Evolutionary conservation across 148 eudicot species (phyloP), one percentile per base, ranked within the genome.

Genomic region (Gaultheria prostrata): DNA sequence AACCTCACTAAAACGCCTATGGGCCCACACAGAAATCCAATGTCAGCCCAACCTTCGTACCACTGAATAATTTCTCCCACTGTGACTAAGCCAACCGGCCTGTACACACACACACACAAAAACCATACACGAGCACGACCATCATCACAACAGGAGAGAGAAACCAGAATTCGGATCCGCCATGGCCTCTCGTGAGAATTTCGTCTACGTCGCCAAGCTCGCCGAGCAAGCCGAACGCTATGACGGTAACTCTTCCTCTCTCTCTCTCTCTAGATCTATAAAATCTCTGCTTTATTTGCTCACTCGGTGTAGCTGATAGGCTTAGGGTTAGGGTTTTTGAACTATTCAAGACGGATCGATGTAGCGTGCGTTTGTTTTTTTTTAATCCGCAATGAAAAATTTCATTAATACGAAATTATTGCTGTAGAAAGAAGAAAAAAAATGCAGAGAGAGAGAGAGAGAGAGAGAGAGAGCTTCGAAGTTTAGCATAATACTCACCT

Each of bases 181-280:
- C 78, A 82, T 82, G 84, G 85, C 82, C 67, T 43, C 87, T 51
- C 87, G 87, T 57, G 87, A 85, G 56, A 85, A 32, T 77, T 85
- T 85, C 78, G 81, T 85, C 82, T 85, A 85, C 77, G 15, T 69
- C 72, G 87, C 87, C 24, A 85, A 85, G 84, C 87, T 85, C 33
- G 87, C 87, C 56, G 87, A 85, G 78, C 87, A 85, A 77, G 87
- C 87, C 26, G 87, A 85, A 82, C 87, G 87, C 5, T 85, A 82
- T 43, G 84, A 85, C 51, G 87, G 87, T 85, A 30, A 82, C n/a
- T 8, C 2, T 49, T 67, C 18, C 73, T 20, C 57, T 76, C 24
- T 15, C n/a, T n/a, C 39, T 30, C 43, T 39, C 57, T 32, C 49
- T 72, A 53, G 84, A 82, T 82, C 84, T 82, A 77, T 82, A 77